Evolutionary conservation across 306 rosid genomes (phyloP).

Genomic region (Potentilla sterilis): DNA sequence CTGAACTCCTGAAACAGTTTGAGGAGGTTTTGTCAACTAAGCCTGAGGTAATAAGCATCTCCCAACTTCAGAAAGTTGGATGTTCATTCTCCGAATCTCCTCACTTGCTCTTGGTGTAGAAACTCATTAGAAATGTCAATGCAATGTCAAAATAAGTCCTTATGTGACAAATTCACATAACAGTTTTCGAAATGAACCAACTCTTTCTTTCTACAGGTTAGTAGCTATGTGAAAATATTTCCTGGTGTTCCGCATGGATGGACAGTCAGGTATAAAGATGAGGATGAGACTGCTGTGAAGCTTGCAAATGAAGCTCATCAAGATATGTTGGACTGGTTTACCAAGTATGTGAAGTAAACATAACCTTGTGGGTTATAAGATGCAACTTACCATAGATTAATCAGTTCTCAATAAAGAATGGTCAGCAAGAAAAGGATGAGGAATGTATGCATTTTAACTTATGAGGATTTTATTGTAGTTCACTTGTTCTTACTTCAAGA

Average conservation of each 20-base stretch:
- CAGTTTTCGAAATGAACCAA: not conserved
- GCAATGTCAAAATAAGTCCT: not conserved
- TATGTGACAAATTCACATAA: not conserved
- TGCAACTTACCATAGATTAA: not conserved
- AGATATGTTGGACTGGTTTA: conserved; percentile 39
- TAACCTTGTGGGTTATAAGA: not conserved
- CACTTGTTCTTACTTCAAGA: no score
- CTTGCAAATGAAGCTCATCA: conserved; percentile 42
- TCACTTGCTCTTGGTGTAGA: not conserved
- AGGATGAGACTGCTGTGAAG: conserved; percentile 38
- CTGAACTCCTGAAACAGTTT: conserved; percentile 63
- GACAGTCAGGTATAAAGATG: conserved; percentile 36
- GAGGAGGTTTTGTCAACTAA: conserved; percentile 49
- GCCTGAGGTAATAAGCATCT: conserved; percentile 42
- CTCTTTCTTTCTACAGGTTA: not conserved
- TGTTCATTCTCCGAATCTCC: not conserved
- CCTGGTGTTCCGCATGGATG: conserved; percentile 45
- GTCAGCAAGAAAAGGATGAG: not conserved
- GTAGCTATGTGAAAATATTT: conserved; percentile 37
- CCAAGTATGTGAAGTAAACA: conserved; percentile 25
- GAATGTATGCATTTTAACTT: not conserved
- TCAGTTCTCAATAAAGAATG: not conserved
- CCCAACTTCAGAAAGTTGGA: not conserved
- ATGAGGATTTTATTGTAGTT: no score
- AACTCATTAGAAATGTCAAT: not conserved